phyloP scores from a whole-genome alignment of 768 basidiomycete species.

The Thelephora ganbajun region DNA sequence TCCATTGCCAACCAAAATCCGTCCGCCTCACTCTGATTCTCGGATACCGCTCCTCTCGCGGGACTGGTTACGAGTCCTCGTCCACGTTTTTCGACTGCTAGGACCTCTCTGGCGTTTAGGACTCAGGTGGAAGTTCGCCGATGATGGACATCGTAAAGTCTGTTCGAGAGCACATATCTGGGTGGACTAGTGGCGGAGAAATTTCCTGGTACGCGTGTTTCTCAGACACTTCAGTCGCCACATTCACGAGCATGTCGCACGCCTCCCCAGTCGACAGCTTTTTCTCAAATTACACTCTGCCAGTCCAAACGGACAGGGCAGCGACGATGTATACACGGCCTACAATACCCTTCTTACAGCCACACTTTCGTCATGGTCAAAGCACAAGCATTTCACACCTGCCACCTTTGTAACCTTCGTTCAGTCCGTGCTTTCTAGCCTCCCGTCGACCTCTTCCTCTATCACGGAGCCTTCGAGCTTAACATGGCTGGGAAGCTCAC shows the following conservation, averaged over 20 bases:
- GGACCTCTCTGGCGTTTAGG: background rate
- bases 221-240: constrained; percentile 1
- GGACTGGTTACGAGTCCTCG: background rate
- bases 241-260: background rate
- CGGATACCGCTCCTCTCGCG: background rate
- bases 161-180: constrained; percentile 33
- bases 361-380: constrained; percentile 41
- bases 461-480: constrained; percentile 25
- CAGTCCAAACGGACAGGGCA: constrained; percentile 34
- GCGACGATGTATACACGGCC: constrained; percentile 46
- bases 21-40: background rate
- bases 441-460: constrained; percentile 53
- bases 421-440: constrained; percentile 38
- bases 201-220: constrained; percentile 39
- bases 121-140: background rate
- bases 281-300: constrained; percentile 48
- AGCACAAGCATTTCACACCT: constrained; percentile 31
- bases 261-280: constrained; percentile 39
- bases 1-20: too few relatives aligned
- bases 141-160: constrained; percentile 47
- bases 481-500: constrained; percentile 44
- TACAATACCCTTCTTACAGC: constrained; percentile 59
- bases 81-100: background rate
- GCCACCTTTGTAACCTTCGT: constrained; percentile 48
- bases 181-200: constrained; percentile 48